Evolutionary conservation across 2,329 filamentous ascomycete genomes (phyloP), one percentile per base, ranked within the genome.

Genomic region (Aspergillus pseudoglaucus): DNA sequence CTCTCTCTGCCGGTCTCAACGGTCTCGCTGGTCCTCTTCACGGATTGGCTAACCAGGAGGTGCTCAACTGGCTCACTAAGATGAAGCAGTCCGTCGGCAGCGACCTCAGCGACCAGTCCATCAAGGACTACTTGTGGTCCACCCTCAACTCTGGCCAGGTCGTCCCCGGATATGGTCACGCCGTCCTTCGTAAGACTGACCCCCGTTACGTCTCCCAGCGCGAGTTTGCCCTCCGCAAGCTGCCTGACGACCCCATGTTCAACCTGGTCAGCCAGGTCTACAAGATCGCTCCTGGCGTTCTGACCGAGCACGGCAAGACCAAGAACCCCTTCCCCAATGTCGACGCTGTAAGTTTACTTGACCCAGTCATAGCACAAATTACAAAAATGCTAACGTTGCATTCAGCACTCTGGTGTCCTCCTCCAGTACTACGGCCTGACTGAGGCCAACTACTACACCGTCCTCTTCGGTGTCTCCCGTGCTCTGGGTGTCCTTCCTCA

Each of bases 301-400:
- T 98, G 72, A 98, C 93, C 59, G 90, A 98, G 85, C 93, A 98
- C 80, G 93, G 93, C 79, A 98, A 98, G 88, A 97, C 91, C 81
- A 97, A 97, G 88, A 96, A 97, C 87, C 91, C 91, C 60, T 97
- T 82, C 83, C 93, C 93, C 75, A 97, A 97, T 80, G 90, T 97
- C 67, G 91, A 97, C 69, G 90, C 91, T 67, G 72, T 75, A 68
- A 68, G 70, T 66, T 47, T 38, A 33, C 30, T 17, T 6, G 10
- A 9, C 3, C 27, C 22, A 33, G 27, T 3, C 4, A 23, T 17
- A n/a, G 14, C 42, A 42, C 48, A 32, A 15, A 30, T 27, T 17
- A 27, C 4, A 14, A n/a, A 10, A 22, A 9, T 25, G 9, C 56
- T 58, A 41, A 63, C 44, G 20, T 42, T 20, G 27, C 37, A 50